Evolutionary conservation across 2,329 filamentous ascomycete genomes (phyloP).

Genomic region (Cladosporium phlei): DNA sequence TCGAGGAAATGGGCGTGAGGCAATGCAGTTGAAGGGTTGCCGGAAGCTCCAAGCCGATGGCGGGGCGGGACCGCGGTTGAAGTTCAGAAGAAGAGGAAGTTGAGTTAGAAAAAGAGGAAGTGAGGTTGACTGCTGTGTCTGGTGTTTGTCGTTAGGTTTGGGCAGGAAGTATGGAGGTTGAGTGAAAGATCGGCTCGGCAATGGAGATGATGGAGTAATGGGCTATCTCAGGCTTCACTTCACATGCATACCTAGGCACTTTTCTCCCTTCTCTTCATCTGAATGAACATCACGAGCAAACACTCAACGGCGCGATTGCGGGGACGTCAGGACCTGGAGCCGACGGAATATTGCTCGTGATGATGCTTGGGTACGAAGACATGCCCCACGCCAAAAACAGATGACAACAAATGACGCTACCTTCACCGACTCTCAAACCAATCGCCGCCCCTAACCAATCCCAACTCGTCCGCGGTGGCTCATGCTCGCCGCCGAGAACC

Average conservation of each 20-base stretch:
- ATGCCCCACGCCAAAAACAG: no score
- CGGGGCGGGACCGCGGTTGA: background rate
- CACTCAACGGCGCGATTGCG: conserved; percentile 6
- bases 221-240: no score
- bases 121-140: no score
- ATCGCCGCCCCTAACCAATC: background rate
- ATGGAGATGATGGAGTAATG: no score
- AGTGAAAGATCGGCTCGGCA: background rate
- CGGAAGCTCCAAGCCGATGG: conserved; percentile 1
- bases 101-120: no score
- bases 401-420: conserved; percentile 10
- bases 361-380: no score
- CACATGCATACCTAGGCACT: no score
- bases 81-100: background rate
- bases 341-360: no score
- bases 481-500: background rate
- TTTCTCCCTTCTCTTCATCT: no score
- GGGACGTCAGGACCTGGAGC: conserved; percentile 1
- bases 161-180: no score
- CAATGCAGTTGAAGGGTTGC: background rate
- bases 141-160: no score
- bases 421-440: background rate
- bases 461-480: background rate
- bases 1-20: background rate
- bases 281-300: no score